Evolutionary conservation across 2,329 filamentous ascomycete species (phyloP), one percentile per base, ranked within the genome.

Genomic region (Colletotrichum liaoningense): DNA sequence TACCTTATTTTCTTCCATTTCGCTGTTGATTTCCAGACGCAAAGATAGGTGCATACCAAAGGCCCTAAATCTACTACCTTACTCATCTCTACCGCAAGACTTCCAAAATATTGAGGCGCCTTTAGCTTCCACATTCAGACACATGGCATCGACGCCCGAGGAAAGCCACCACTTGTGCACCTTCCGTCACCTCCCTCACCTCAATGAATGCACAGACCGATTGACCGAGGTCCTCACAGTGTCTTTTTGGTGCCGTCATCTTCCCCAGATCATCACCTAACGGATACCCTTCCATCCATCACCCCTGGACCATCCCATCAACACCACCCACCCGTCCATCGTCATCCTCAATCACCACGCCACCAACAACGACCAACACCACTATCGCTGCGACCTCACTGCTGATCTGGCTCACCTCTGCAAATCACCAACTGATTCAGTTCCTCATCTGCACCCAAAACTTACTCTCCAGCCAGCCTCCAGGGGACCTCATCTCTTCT

Each of bases 401-500:
- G 69, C 52, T 60, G 69, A 72, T 68, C 64, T 19, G 69, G 57
- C 64, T 64, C 69, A 72, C 69, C 35, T 1, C 42, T 58, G 69
- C 64, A 72, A 72, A 69, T 46, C 69, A 69, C 49, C 52, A 54
- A 63, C 35, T 69, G 69, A 63, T 72, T 69, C 54, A 63, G 66
- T 63, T 35, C 19, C 42, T 30, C 4, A 35, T 4, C 28, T 46
- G 42, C 14, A 59, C n/a, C n/a, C 30, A 7, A 24, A 22, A 12
- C 24, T 28, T 38, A 35, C 59, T 64, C 42, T 54, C 42, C 38
- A 30, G 49, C 33, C 33, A 35, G 22, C 12, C 38, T 42, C 38
- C 19, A 49, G 7, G 42, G 42, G 19, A 49, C 42, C 42, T 49
- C 19, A 49, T 49, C 42, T 22, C 42, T 22, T 22, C 42, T 49